phyloP scores from a whole-genome alignment of 2,329 filamentous ascomycete species.

The Macrophomina pseudophaseolina region DNA sequence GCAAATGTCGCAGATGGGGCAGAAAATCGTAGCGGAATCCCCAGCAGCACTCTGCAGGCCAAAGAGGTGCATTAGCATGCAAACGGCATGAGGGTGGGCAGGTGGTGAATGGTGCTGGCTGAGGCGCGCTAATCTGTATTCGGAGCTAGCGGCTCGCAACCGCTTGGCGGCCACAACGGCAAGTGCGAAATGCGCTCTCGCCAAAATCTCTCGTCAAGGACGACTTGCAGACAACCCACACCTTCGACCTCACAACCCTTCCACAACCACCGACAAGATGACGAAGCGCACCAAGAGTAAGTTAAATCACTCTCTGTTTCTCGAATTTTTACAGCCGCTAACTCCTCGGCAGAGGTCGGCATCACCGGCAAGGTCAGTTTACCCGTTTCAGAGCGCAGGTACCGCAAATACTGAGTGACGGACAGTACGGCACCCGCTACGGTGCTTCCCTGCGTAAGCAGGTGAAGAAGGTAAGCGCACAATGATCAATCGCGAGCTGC shows the following conservation, averaged over 20 bases:
- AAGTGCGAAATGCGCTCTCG: slow-evolving; percentile 18
- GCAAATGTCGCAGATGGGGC: too few relatives aligned
- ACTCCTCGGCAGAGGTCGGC: slow-evolving; percentile 69
- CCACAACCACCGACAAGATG: slow-evolving; percentile 59
- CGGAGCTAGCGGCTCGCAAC: slow-evolving; percentile 16
- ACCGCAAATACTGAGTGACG: slow-evolving; percentile 9
- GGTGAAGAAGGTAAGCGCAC: slow-evolving; percentile 73
- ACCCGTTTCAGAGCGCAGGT: slow-evolving; percentile 7
- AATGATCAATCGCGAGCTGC: not conserved
- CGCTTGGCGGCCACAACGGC: slow-evolving; percentile 22
- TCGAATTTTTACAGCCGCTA: slow-evolving; percentile 15
- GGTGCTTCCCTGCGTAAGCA: slow-evolving; percentile 99
- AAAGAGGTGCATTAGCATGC: not conserved
- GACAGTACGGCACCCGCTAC: slow-evolving; percentile 63
- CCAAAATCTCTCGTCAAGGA: slow-evolving; percentile 24
- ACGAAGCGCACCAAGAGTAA: slow-evolving; percentile 43
- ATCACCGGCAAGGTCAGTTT: slow-evolving; percentile 78
- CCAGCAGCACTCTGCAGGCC: not conserved
- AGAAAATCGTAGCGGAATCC: too few relatives aligned
- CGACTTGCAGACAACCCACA: slow-evolving; percentile 21
- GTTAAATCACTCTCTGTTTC: not conserved
- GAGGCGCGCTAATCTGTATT: not conserved
- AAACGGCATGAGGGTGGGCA: not conserved
- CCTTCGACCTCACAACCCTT: slow-evolving; percentile 17
- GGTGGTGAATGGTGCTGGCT: slow-evolving; percentile 5